A percentile compares a stretch with the other conserved stretches of the same genome.
phyloP scores from a whole-genome alignment of 2,329 filamentous ascomycete species.

The Podosphaera fusca region DNA sequence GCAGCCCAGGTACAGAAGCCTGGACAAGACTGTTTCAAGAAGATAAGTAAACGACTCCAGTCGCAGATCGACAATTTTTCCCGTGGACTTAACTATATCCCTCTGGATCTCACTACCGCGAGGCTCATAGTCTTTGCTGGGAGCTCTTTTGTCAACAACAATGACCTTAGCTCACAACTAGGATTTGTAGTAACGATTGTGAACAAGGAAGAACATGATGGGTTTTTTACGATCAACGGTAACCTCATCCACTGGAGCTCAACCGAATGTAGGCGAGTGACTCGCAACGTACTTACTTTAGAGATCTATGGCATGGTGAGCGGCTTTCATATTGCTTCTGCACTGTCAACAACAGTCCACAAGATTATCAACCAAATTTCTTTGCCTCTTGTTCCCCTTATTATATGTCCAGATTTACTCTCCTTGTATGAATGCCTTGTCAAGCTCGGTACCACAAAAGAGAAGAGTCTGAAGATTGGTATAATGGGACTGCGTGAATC shows the following conservation, averaged over 20 bases:
- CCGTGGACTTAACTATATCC: not conserved
- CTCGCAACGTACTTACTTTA: not conserved
- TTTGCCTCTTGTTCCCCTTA: not conserved
- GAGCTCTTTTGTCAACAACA: slow-evolving; percentile 1
- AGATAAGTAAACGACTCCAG: not conserved
- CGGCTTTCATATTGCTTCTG: slow-evolving; percentile 2
- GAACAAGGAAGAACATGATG: not conserved
- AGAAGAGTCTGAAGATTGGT: not conserved
- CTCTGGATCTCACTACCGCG: not conserved
- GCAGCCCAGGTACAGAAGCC: not conserved
- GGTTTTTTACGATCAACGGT: not conserved
- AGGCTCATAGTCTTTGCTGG: not conserved
- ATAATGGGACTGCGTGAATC: not conserved
- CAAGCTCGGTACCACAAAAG: not conserved
- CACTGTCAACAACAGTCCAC: not conserved
- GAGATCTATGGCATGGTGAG: slow-evolving; percentile 3
- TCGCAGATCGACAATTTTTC: not conserved
- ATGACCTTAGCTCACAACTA: not conserved
- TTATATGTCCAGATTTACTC: not conserved
- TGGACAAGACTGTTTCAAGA: not conserved
- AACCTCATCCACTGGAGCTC: not conserved
- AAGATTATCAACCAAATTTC: not conserved
- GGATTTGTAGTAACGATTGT: not conserved
- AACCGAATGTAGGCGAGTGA: slow-evolving; percentile 1
- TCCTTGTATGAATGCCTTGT: not conserved